phyloP scores from a whole-genome alignment of 2,329 filamentous ascomycete species.

The Cytospora piceicola region DNA sequence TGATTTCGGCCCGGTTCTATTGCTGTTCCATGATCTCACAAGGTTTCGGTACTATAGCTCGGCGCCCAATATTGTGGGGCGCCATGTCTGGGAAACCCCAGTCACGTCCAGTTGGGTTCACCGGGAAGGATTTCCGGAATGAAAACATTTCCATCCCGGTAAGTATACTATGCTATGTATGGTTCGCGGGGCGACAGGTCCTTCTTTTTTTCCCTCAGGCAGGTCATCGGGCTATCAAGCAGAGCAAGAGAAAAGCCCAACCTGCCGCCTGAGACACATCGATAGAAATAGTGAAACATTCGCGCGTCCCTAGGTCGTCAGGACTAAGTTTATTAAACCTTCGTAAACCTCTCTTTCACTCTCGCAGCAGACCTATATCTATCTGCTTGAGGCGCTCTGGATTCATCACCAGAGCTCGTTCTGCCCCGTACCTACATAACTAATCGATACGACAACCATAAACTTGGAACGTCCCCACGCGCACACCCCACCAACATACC shows the following conservation, averaged over 20 bases:
- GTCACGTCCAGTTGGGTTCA: background rate
- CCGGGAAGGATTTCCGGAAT: background rate
- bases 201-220: background rate
- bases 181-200: background rate
- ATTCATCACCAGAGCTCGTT: background rate
- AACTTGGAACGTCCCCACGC: background rate
- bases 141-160: constrained; percentile 1
- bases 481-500: background rate
- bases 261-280: background rate
- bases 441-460: too few species aligned
- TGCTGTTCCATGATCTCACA: background rate
- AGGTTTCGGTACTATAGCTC: background rate
- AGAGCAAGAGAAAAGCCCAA: background rate
- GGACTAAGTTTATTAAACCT: background rate
- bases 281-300: background rate
- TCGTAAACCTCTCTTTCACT: background rate
- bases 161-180: background rate
- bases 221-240: too few species aligned
- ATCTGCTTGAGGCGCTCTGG: background rate
- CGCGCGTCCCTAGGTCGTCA: background rate
- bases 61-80: background rate
- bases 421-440: too few species aligned
- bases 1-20: background rate
- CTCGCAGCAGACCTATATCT: background rate
- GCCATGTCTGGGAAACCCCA: background rate